Conservation (phyloP, 1,284 basidiomycete genomes). For the Cryptococcus hybrid region DNA sequence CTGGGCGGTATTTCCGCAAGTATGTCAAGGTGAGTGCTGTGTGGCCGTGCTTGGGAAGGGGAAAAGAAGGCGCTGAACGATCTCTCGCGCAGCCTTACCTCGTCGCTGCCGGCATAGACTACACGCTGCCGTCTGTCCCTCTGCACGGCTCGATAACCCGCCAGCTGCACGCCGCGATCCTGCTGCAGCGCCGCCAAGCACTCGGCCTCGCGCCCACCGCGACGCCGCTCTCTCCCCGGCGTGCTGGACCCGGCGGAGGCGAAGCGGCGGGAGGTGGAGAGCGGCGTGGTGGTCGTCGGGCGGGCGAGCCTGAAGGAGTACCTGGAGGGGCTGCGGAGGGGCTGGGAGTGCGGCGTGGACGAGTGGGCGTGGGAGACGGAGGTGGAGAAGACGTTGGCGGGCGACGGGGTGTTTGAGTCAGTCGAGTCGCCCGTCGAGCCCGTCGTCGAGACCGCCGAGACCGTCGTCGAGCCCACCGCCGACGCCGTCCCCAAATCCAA, state of each 20-base stretch:
- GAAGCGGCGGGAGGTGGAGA: slow-evolving; percentile 66
- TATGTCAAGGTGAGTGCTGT: slow-evolving; percentile 63
- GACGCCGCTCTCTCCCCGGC: slow-evolving; percentile 58
- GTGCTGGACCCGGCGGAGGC: slow-evolving; percentile 59
- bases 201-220: slow-evolving; percentile 60
- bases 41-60: not conserved
- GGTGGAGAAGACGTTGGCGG: slow-evolving; percentile 65
- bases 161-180: slow-evolving; percentile 55
- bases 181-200: slow-evolving; percentile 55
- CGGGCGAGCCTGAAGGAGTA: slow-evolving; percentile 93
- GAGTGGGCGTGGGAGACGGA: slow-evolving; percentile 72
- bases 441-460: slow-evolving; percentile 1
- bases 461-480: slow-evolving; percentile 9
- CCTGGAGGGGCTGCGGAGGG: slow-evolving; percentile 76
- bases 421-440: slow-evolving; percentile 50
- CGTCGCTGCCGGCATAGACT: slow-evolving; percentile 92
- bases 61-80: not conserved
- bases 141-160: slow-evolving; percentile 75
- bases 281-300: slow-evolving; percentile 84
- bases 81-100: slow-evolving; percentile 73
- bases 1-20: slow-evolving; percentile 97
- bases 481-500: slow-evolving; percentile 3
- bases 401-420: slow-evolving; percentile 77
- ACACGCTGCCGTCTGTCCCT: slow-evolving; percentile 76
- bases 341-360: slow-evolving; percentile 76